Evolutionary conservation across 306 rosid species (phyloP), one percentile per base, ranked within the genome.

Genomic region (Inga leiocalycina): DNA sequence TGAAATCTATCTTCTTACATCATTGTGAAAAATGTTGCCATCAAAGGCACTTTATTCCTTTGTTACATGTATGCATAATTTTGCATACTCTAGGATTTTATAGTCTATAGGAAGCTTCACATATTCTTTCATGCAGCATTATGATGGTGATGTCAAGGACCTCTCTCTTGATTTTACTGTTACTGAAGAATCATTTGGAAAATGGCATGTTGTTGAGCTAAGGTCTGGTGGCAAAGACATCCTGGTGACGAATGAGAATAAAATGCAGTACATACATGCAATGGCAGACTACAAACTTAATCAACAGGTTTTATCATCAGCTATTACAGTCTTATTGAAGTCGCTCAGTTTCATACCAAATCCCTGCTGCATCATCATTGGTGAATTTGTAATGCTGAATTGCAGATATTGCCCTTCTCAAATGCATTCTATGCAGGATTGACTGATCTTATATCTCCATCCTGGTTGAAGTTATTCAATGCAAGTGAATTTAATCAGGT

Each of bases 401-500:
- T 91, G 93, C 93, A 96, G 99, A 92, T 96, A 75, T 85, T 93
- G 59, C 93, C 91, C 5, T 93, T 92, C 86, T 92, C 99, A 84
- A 93, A 93, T 84, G 99, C 93, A 16, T 93, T 96, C 85, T 91
- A 91, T 84, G 90, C 97, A 84, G 99, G 98, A 64, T 87, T 96
- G 80, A 84, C 91, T 66, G 99, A 96, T 92, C 97, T 96, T 78
- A 89, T 96, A 89, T 92, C 97, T 77, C 97, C 97, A 69, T 91
- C 98, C 80, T 96, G 99, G 99, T 91, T 96, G 91, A 96, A 92
- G 86, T 85, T 96, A 86, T 96, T 96, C 85, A 96, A 91, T 73
- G 97, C 99, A 51, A 85, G 91, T 86, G 99, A 96, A 79, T 93
- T 96, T 87, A 96, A 96, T 90, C 99, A 96, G 99, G 99, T 95